Base-by-base conservation (phyloP, 352 stramenopile genomes). In the Phytophthora chlamydospora region DNA sequence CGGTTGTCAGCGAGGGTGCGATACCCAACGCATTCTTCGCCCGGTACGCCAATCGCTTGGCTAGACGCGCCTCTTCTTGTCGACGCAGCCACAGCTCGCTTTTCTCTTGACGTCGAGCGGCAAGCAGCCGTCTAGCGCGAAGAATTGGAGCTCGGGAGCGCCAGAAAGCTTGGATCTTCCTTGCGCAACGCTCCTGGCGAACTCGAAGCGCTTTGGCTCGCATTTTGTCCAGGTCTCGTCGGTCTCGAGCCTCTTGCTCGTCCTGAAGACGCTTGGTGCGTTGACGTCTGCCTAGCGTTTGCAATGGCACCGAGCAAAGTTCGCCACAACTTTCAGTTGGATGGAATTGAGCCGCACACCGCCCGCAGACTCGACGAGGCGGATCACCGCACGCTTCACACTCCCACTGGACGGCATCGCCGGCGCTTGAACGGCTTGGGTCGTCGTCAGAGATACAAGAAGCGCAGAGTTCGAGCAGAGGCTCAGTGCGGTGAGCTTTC, bases 91-190 rank as follows among this genome's bases (percentile, higher is more conserved):
- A 91, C 24, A 48, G 16, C 0, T 68, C 63, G 11, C 67, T 69
- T 49, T 80, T 80, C 8, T 66, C 50, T 33, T 55, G 52, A 16
- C 66, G 55, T 34, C 46, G 71, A 48, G 51, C 38, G 16, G 19
- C 39, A 8, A 66, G 39, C 2, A 77, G 10, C 4, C 62, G 69
- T 16, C 60, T 62, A 3, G 81, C 79, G 1, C 62, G 62, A 32
- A 75, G 33, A 49, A 90, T 62, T 0, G 75, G 78, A 7, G 27
- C 50, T 39, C 58, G 58, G 3, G 70, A 68, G 19, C 51, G 55
- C 78, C 79, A 90, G 44, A 88, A 89, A n/a, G 29, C 27, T 41
- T 90, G 79, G n/a, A 90, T 68, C 16, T 67, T 78, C 13, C 68
- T 53, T 2, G 65, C 71, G 10, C 54, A 67, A 1, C 67, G 56